phyloP scores from a whole-genome alignment of 495 filamentous ascomycete species.

The Penicillium canescens region DNA sequence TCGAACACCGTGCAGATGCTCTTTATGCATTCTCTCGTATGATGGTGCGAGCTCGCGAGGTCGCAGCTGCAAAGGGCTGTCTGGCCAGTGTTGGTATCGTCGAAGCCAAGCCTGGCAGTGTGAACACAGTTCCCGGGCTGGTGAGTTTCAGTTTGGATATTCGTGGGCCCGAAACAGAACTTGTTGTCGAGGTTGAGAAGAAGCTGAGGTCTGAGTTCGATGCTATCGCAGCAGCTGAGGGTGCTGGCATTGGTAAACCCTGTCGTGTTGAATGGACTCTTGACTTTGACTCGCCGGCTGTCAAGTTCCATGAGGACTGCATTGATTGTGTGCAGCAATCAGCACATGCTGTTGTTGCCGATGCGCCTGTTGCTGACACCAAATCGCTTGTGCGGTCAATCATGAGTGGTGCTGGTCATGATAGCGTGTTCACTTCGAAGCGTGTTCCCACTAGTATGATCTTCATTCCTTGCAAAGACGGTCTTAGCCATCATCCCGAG shows the following conservation, averaged over 20 bases:
- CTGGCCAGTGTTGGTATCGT: slow-evolving; percentile 74
- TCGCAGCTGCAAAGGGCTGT: slow-evolving; percentile 54
- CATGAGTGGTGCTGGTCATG: slow-evolving; percentile 63
- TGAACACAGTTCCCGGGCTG: slow-evolving; percentile 72
- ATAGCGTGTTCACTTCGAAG: slow-evolving; percentile 62
- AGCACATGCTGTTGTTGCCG: slow-evolving; percentile 52
- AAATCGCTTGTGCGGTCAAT: slow-evolving; percentile 47
- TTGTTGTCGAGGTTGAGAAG: slow-evolving; percentile 57
- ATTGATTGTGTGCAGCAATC: slow-evolving; percentile 65
- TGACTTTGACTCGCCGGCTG: slow-evolving; percentile 64
- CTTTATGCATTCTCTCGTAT: slow-evolving; percentile 67
- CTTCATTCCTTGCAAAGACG: slow-evolving; percentile 66
- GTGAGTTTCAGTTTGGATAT: slow-evolving; percentile 75
- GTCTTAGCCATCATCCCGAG: slow-evolving; percentile 63
- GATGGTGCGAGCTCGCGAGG: slow-evolving; percentile 64
- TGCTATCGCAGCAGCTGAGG: slow-evolving; percentile 55
- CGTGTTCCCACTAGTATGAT: slow-evolving; percentile 65
- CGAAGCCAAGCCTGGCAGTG: slow-evolving; percentile 63
- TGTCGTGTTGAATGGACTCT: slow-evolving; percentile 59
- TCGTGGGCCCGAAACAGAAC: slow-evolving; percentile 59
- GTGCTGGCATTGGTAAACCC: slow-evolving; percentile 49
- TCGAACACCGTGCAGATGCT: slow-evolving; percentile 59
- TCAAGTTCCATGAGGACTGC: slow-evolving; percentile 70
- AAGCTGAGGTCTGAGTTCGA: slow-evolving; percentile 56
- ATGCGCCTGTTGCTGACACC: slow-evolving; percentile 44